phyloP scores from a whole-genome alignment of 805 yeast genomes.

The Saccharomycopsis sp. region DNA sequence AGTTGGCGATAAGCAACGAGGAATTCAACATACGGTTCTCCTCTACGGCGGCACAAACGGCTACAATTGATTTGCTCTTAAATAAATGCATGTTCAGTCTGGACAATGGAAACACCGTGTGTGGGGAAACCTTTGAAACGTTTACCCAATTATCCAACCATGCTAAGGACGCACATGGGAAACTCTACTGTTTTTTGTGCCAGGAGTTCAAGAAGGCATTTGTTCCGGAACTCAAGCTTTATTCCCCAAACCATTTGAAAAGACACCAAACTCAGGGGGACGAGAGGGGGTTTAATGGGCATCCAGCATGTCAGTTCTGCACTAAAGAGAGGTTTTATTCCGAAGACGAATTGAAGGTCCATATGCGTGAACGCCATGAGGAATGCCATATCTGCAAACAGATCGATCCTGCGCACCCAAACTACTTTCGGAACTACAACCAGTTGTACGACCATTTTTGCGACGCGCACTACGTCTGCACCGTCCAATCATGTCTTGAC shows the following conservation, averaged over 20 bases:
- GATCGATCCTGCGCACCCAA: constrained; percentile 51
- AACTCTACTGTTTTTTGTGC: constrained; percentile 68
- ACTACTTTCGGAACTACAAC: constrained; percentile 73
- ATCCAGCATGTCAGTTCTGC: constrained; percentile 84
- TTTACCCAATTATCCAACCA: constrained; percentile 63
- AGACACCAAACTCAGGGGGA: constrained; percentile 74
- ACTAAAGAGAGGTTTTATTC: constrained; percentile 70
- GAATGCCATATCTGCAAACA: constrained; percentile 77
- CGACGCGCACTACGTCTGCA: constrained; percentile 68
- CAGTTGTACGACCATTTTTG: constrained; percentile 69
- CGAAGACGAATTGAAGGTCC: constrained; percentile 76
- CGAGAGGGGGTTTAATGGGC: constrained; percentile 71
- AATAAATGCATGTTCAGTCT: constrained; percentile 50
- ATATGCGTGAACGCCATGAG: constrained; percentile 79
- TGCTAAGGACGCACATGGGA: constrained; percentile 54
- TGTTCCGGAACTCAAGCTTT: constrained; percentile 59
- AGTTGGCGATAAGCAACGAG: constrained; percentile 1
- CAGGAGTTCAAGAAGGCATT: constrained; percentile 71
- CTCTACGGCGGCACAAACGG: constrained; percentile 38
- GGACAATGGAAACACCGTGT: constrained; percentile 22
- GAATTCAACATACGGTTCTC: constrained; percentile 41
- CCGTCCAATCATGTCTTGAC: constrained; percentile 71
- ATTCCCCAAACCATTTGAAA: constrained; percentile 53
- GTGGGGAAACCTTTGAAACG: constrained; percentile 35
- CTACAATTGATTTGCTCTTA: constrained; percentile 45